These are phyloP conservation scores for Oryza officinalis DNA, from an alignment of 176 grass and related monocot genomes.

Conservation along the genomic window DNA sequence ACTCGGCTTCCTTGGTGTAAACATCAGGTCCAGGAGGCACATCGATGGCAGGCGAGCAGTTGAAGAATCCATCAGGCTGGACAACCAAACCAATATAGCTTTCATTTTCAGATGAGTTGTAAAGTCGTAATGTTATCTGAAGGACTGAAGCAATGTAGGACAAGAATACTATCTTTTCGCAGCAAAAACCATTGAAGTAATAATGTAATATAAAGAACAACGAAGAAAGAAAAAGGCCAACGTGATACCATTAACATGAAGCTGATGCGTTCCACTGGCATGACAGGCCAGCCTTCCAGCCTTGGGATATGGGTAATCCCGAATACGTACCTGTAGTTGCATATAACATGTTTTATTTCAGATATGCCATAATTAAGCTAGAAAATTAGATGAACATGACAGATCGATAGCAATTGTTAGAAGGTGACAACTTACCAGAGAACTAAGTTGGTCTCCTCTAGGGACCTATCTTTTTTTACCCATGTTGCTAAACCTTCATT, in stretches of 20 bases:
- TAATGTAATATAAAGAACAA: not conserved
- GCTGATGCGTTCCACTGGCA: constrained; percentile 78
- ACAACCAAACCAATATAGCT: not conserved
- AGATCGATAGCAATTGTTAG: not conserved
- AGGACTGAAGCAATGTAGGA: constrained; percentile 16
- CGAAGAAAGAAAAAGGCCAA: not conserved
- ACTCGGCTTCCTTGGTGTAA: constrained; percentile 48
- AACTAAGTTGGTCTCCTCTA: constrained; percentile 63
- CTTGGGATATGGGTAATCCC: constrained; percentile 77
- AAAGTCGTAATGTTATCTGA: not conserved
- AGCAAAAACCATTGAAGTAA: not conserved
- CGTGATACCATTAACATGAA: constrained; percentile 79
- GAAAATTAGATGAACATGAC: not conserved
- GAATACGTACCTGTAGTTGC: constrained; percentile 61
- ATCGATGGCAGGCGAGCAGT: constrained; percentile 71
- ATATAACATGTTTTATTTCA: constrained; percentile 2
- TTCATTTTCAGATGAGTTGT: not conserved
- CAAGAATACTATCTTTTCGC: not conserved
- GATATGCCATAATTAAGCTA: not conserved
- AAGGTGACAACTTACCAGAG: constrained; percentile 44
- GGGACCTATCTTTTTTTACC: constrained; percentile 57
- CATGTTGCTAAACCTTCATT: constrained; percentile 65
- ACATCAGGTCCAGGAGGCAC: constrained; percentile 55
- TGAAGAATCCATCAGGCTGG: constrained; percentile 83
- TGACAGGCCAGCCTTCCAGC: constrained; percentile 88